These are phyloP conservation scores for Angophora floribunda DNA, from an alignment of 345 rosid genomes.

Conservation along the genomic window DNA sequence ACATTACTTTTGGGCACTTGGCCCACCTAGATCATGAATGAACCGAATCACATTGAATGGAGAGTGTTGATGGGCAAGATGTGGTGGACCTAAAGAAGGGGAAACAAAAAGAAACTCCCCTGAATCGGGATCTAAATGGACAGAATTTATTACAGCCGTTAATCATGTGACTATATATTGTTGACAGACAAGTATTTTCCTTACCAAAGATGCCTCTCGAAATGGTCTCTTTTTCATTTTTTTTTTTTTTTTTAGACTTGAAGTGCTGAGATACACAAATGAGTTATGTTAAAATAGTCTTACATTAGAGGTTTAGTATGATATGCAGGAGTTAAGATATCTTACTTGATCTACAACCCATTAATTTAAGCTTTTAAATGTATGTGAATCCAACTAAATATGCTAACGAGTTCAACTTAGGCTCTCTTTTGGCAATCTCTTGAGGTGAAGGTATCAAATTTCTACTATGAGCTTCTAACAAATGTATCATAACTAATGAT, in stretches of 20 bases:
- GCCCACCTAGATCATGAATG: neutral
- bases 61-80: neutral
- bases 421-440: neutral
- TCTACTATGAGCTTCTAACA: no score
- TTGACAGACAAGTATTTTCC: neutral
- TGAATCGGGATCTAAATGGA: neutral
- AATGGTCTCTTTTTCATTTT: neutral
- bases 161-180: neutral
- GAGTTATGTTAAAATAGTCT: neutral
- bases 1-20: neutral
- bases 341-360: neutral
- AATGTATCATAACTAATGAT: neutral
- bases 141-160: neutral
- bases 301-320: neutral
- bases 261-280: neutral
- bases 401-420: neutral
- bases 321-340: neutral
- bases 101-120: neutral
- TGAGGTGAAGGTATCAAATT: neutral
- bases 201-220: neutral
- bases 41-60: neutral
- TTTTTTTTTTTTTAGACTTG: neutral
- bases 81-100: neutral
- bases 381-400: neutral
- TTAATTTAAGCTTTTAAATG: neutral